A percentile compares a stretch with the other conserved stretches of the same genome.
Evolutionary conservation across 306 rosid genomes (phyloP).

Genomic region (Medicago lupulina): DNA sequence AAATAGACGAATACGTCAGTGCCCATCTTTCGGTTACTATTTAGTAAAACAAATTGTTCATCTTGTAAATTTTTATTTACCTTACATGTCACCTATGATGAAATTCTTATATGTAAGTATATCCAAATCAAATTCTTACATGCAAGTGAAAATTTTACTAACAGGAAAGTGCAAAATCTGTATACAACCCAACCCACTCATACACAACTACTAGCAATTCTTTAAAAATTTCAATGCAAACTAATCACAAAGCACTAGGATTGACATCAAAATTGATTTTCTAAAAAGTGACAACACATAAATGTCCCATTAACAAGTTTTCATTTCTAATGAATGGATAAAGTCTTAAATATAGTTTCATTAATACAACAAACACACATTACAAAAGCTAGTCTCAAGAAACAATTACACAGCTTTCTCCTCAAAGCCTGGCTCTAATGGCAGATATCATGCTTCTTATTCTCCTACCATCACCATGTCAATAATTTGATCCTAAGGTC

Average conservation of each 20-base stretch:
- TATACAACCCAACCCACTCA: too few species aligned
- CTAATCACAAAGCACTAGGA: neutral
- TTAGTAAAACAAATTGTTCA: too few species aligned
- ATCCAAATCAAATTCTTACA: too few species aligned
- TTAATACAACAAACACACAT: constrained; percentile 34
- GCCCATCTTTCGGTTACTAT: too few species aligned
- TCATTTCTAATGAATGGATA: constrained; percentile 15
- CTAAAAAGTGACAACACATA: neutral
- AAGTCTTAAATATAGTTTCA: constrained; percentile 10
- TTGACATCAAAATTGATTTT: constrained; percentile 8
- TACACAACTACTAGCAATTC: too few species aligned
- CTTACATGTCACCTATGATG: too few species aligned
- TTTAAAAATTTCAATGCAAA: too few species aligned
- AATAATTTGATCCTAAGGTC: constrained; percentile 37
- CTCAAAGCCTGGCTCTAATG: constrained; percentile 36
- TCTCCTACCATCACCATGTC: constrained; percentile 22
- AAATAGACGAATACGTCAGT: too few species aligned
- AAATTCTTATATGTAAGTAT: too few species aligned
- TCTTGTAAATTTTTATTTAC: too few species aligned
- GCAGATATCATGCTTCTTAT: constrained; percentile 39
- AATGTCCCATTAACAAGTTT: constrained; percentile 22
- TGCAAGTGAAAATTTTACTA: too few species aligned
- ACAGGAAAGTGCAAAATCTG: too few species aligned
- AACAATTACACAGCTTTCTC: constrained; percentile 33
- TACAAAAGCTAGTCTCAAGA: constrained; percentile 35